A percentile compares a stretch with the other conserved stretches of the same genome.
Evolutionary conservation across 768 basidiomycete species (phyloP).

Genomic region (Gloeophyllum trabeum): DNA sequence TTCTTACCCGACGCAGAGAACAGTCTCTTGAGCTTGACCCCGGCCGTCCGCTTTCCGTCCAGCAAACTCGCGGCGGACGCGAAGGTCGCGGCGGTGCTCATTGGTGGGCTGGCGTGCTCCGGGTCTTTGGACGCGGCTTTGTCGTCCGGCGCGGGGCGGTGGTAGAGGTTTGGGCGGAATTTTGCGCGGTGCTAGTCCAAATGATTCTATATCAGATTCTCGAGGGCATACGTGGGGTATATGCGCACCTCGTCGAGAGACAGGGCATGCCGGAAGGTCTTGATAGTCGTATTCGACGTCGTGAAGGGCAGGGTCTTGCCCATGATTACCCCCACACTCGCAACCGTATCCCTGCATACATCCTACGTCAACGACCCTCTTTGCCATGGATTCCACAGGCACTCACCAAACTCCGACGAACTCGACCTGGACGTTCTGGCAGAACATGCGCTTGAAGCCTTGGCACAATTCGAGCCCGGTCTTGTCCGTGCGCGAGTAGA

Average conservation of each 20-base stretch:
- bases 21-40: no score
- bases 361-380: not conserved
- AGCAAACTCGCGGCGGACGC: no score
- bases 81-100: no score
- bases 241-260: constrained; percentile 60
- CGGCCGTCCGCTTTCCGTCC: no score
- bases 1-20: no score
- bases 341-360: constrained; percentile 50
- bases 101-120: constrained; percentile 12
- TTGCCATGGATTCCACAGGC: not conserved
- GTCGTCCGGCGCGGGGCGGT: constrained; percentile 25
- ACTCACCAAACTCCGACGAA: constrained; percentile 43
- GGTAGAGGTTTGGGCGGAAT: constrained; percentile 55
- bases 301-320: constrained; percentile 57
- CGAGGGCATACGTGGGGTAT: not conserved
- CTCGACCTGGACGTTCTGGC: constrained; percentile 38
- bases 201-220: not conserved
- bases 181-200: constrained; percentile 47
- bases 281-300: constrained; percentile 47
- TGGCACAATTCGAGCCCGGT: constrained; percentile 32
- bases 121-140: constrained; percentile 13
- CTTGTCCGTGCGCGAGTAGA: constrained; percentile 30
- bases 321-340: constrained; percentile 61
- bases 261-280: constrained; percentile 67
- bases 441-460: constrained; percentile 44